phyloP scores from a whole-genome alignment of 495 filamentous ascomycete genomes.

The Xylona heveae region DNA sequence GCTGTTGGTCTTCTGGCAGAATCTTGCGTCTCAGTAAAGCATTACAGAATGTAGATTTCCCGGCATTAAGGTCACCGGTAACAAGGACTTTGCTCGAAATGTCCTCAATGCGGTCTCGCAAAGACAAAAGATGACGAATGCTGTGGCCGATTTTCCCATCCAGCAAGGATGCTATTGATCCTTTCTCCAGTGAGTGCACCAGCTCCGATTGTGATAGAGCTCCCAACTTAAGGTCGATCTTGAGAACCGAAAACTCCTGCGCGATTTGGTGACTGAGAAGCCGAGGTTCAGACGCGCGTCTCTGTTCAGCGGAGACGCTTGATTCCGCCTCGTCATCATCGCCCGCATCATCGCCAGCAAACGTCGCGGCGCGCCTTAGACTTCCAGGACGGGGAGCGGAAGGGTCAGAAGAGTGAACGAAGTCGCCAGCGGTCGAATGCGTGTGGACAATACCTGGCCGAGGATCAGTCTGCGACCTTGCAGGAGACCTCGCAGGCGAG shows the following conservation, averaged over 20 bases:
- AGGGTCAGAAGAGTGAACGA: constrained; percentile 10
- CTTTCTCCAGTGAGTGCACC: constrained; percentile 90
- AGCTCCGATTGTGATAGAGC: constrained; percentile 69
- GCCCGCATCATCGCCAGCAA: constrained; percentile 37
- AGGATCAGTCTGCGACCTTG: constrained; percentile 7
- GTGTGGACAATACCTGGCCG: constrained; percentile 19
- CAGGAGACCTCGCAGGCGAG: constrained; percentile 6
- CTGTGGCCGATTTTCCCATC: constrained; percentile 88
- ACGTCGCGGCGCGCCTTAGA: constrained; percentile 51
- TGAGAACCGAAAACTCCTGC: constrained; percentile 87
- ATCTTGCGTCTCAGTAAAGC: constrained; percentile 81
- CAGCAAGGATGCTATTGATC: constrained; percentile 67
- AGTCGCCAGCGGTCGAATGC: constrained; percentile 4
- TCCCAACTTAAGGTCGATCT: constrained; percentile 82
- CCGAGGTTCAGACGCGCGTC: constrained; percentile 35
- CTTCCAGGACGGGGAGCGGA: constrained; percentile 22
- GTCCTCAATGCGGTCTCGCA: constrained; percentile 90
- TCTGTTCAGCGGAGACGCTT: constrained; percentile 40
- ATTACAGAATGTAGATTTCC: constrained; percentile 98
- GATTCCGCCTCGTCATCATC: constrained; percentile 38
- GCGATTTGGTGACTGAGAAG: constrained; percentile 84
- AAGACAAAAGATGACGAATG: constrained; percentile 65
- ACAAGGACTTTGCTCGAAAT: constrained; percentile 93
- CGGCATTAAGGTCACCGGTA: constrained; percentile 93
- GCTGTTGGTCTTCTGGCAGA: constrained; percentile 89